A percentile compares a stretch with the other conserved stretches of the same genome.
Conservation (phyloP, 1,284 basidiomycete genomes). For the Malassezia obtusa region DNA sequence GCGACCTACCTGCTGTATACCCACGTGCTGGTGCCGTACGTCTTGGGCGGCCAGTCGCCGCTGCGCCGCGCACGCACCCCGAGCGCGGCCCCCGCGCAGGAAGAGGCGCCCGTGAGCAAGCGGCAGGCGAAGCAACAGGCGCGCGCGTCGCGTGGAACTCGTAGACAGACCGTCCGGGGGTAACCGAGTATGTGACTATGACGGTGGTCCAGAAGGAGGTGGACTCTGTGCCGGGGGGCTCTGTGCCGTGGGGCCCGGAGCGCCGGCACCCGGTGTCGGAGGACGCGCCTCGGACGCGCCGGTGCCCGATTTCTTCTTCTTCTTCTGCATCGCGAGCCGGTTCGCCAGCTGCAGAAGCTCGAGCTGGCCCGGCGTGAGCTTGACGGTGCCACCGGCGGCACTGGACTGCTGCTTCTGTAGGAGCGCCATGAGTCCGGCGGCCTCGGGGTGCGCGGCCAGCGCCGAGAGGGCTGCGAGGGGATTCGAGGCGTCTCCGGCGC, state of each 20-base stretch:
- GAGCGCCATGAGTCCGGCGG: conserved; percentile 35
- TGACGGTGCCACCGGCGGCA: conserved; percentile 23
- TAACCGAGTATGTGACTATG: too few species aligned
- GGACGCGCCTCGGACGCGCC: background rate
- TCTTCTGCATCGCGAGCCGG: conserved; percentile 29
- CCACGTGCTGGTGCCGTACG: conserved; percentile 38
- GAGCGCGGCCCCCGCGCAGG: background rate
- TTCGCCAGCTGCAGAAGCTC: conserved; percentile 44
- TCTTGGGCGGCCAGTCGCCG: conserved; percentile 31
- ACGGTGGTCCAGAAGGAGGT: background rate
- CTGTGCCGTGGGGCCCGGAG: conserved; percentile 1
- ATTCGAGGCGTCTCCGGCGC: conserved; percentile 7
- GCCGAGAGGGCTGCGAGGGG: conserved; percentile 34
- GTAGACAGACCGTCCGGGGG: conserved; percentile 27
- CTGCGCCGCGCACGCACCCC: conserved; percentile 5
- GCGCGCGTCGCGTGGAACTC: conserved; percentile 29
- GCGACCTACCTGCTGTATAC: conserved; percentile 36
- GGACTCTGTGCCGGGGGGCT: background rate
- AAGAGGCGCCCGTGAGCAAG: conserved; percentile 24
- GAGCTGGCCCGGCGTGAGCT: conserved; percentile 39
- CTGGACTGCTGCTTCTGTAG: conserved; percentile 40
- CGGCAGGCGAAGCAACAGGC: conserved; percentile 44
- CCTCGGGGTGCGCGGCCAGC: conserved; percentile 38
- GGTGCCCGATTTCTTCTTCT: conserved; percentile 15
- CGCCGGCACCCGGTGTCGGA: background rate